Evolutionary conservation across 768 basidiomycete species (phyloP).

Genomic region (Inosperma sp.): DNA sequence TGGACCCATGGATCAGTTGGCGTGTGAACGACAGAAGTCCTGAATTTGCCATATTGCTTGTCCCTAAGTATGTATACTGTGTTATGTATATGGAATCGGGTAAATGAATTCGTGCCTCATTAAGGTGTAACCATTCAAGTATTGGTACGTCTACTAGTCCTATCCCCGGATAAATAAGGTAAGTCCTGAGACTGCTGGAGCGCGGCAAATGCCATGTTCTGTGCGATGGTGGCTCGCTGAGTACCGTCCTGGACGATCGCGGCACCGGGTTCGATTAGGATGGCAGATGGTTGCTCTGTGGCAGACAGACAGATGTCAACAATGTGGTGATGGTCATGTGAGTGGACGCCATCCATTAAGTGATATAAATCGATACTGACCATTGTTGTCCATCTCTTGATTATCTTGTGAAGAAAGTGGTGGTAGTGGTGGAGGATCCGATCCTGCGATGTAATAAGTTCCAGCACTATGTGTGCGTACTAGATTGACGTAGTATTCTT

Average conservation of each 20-base stretch:
- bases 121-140: not conserved
- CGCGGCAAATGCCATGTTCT: constrained; percentile 80
- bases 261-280: constrained; percentile 39
- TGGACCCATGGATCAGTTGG: no score
- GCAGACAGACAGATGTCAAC: constrained; percentile 1
- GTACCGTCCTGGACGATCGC: constrained; percentile 29
- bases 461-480: constrained; percentile 76
- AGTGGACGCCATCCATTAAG: constrained; percentile 35
- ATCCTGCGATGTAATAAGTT: constrained; percentile 48
- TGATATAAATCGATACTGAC: constrained; percentile 49
- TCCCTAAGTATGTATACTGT: no score
- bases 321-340: constrained; percentile 24
- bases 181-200: constrained; percentile 47
- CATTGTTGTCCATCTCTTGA: constrained; percentile 45
- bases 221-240: constrained; percentile 69
- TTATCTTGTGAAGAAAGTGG: constrained; percentile 46
- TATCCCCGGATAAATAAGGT: constrained; percentile 9
- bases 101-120: not conserved
- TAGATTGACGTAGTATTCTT: constrained; percentile 93
- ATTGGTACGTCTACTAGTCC: not conserved
- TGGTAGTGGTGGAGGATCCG: constrained; percentile 29
- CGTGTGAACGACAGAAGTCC: no score
- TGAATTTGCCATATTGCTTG: no score
- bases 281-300: constrained; percentile 39
- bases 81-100: no score